These are phyloP conservation scores for Solanum gracilifrons DNA, from an alignment of 257 asterid genomes.

Conservation along the genomic window DNA sequence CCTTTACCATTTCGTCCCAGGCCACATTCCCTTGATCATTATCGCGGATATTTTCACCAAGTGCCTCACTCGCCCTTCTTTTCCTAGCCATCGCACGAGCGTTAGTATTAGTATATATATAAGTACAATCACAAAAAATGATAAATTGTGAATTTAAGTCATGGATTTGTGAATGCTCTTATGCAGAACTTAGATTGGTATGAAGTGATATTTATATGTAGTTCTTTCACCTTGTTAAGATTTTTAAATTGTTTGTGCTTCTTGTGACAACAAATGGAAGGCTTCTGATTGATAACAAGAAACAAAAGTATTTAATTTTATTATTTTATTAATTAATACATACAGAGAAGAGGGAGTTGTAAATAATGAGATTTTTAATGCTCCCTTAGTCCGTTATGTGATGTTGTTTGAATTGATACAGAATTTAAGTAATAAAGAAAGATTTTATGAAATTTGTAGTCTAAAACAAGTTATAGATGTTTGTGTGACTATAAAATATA, in stretches of 20 bases:
- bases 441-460: too few relatives aligned
- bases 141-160: background rate
- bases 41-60: conserved; percentile 7
- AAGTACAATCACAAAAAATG: background rate
- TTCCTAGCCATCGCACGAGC: conserved; percentile 43
- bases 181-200: background rate
- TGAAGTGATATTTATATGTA: background rate
- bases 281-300: background rate
- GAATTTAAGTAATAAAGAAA: background rate
- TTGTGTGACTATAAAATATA: background rate
- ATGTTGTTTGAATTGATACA: background rate
- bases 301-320: background rate
- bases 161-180: background rate
- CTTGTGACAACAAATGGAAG: background rate
- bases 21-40: conserved; percentile 1
- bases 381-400: background rate
- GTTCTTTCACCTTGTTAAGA: background rate
- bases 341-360: background rate
- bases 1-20: conserved; percentile 45
- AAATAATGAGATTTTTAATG: background rate
- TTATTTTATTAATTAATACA: background rate
- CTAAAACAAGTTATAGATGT: too few relatives aligned
- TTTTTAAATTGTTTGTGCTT: background rate
- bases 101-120: background rate
- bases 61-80: conserved; percentile 31